phyloP scores from a whole-genome alignment of 108 stramenopile species.

The Aureococcus anophagefferens region DNA sequence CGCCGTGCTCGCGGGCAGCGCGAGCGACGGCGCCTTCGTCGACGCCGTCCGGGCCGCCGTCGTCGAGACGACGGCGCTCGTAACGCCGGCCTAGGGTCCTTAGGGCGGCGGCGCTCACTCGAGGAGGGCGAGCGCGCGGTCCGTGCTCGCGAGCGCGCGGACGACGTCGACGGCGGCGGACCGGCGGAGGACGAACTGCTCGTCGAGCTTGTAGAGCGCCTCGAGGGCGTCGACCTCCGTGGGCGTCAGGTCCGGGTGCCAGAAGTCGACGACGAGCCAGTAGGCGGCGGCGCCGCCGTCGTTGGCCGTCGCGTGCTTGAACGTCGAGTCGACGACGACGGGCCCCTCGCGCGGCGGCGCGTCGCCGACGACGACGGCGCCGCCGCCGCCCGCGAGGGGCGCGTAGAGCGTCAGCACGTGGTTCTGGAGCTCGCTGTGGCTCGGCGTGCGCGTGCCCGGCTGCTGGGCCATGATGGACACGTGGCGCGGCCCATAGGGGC shows the following conservation, averaged over 20 bases:
- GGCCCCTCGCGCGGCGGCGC: no score
- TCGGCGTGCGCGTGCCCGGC: not conserved
- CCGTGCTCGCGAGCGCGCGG: not conserved
- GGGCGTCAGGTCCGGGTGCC: not conserved
- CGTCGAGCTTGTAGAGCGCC: not conserved
- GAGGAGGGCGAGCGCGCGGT: not conserved
- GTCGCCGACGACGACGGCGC: not conserved
- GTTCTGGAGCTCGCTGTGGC: not conserved
- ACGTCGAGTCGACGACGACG: not conserved
- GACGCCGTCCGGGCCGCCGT: no score
- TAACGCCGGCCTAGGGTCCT: no score
- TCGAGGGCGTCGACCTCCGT: not conserved
- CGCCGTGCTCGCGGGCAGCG: no score
- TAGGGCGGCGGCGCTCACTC: no score
- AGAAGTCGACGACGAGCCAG: not conserved
- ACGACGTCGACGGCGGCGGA: not conserved
- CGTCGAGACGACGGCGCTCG: no score
- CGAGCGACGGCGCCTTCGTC: no score
- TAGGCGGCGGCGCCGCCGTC: not conserved
- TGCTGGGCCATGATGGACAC: not conserved
- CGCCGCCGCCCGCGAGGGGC: not conserved
- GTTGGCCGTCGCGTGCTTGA: not conserved
- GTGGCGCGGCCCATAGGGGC: not conserved
- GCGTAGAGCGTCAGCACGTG: not conserved
- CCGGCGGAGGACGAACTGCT: not conserved